phyloP scores from a whole-genome alignment of 2,329 filamentous ascomycete species.

The Aspergillus persii region DNA sequence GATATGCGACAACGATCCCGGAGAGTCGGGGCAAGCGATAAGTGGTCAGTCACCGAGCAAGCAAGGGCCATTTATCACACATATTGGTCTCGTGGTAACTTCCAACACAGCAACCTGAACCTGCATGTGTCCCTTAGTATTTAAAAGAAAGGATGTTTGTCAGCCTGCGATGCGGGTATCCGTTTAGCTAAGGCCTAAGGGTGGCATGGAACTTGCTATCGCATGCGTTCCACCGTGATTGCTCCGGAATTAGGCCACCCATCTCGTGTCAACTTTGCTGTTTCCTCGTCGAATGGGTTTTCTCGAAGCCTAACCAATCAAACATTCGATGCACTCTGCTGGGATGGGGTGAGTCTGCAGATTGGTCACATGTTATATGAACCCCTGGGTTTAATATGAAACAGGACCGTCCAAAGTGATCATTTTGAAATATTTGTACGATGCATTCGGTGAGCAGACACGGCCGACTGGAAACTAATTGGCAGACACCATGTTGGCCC shows the following conservation, averaged over 20 bases:
- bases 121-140: slow-evolving; percentile 2
- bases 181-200: slow-evolving; percentile 16
- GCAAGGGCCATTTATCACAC: slow-evolving; percentile 4
- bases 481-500: neutral
- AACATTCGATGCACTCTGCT: neutral
- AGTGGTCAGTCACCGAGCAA: neutral
- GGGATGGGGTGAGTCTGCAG: neutral
- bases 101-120: neutral
- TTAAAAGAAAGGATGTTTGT: neutral
- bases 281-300: slow-evolving; percentile 3
- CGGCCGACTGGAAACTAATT: neutral
- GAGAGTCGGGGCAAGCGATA: slow-evolving; percentile 1
- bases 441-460: slow-evolving; percentile 7
- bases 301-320: slow-evolving; percentile 11
- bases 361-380: slow-evolving; percentile 14
- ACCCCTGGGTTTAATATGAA: slow-evolving; percentile 12
- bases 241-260: slow-evolving; percentile 18
- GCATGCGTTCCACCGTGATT: slow-evolving; percentile 11
- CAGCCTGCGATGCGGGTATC: slow-evolving; percentile 23
- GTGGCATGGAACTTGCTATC: slow-evolving; percentile 6
- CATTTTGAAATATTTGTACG: slow-evolving; percentile 1
- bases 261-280: slow-evolving; percentile 2
- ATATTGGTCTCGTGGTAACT: slow-evolving; percentile 14
- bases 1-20: neutral
- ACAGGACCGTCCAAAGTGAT: slow-evolving; percentile 8